These are phyloP conservation scores for Gossypium australe DNA, from an alignment of 345 rosid genomes.

Conservation along the genomic window DNA sequence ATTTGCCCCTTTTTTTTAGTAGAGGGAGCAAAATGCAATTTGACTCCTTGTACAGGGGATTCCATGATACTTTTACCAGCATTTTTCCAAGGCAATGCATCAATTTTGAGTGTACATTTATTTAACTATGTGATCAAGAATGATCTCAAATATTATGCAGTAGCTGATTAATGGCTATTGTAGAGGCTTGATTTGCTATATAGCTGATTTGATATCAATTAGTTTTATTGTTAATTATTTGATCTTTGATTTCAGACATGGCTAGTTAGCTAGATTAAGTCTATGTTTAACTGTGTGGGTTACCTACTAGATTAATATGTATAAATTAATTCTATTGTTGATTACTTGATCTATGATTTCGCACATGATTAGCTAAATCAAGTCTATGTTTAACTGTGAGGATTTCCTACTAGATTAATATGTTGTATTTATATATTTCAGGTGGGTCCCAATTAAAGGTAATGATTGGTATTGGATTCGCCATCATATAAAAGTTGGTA, in stretches of 20 bases:
- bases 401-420: slow-evolving; percentile 5
- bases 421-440: slow-evolving; percentile 25
- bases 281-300: too few species aligned
- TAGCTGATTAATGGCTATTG: not conserved
- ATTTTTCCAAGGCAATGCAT: not conserved
- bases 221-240: not conserved
- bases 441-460: slow-evolving; percentile 90
- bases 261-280: not conserved
- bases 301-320: too few species aligned
- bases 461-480: slow-evolving; percentile 99
- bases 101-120: not conserved
- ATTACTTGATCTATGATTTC: too few species aligned
- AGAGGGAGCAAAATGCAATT: too few species aligned
- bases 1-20: too few species aligned
- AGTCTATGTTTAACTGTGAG: not conserved
- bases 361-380: not conserved
- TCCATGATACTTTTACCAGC: too few species aligned
- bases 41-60: too few species aligned
- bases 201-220: not conserved
- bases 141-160: not conserved
- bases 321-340: too few species aligned
- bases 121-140: not conserved
- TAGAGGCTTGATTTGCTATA: not conserved
- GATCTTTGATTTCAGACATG: not conserved
- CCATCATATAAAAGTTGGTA: slow-evolving; percentile 90